Percentiles rank a stretch among this genome's conserved stretches.
These are phyloP conservation scores for Coix lacrymajobi DNA, from an alignment of 176 grass and related monocot genomes.

Conservation along the genomic window DNA sequence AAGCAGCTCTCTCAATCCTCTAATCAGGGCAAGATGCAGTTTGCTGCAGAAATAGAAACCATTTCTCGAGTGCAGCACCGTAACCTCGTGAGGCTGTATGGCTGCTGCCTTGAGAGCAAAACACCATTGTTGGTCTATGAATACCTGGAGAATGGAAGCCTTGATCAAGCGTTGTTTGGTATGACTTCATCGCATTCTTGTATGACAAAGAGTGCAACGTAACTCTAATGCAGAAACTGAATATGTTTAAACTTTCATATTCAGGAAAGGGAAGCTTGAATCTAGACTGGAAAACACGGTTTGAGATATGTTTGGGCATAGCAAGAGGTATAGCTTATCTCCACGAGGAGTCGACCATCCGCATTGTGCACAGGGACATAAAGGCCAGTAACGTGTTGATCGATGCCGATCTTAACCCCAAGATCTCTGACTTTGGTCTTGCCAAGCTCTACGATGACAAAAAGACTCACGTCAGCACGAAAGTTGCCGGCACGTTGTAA, in stretches of 20 bases:
- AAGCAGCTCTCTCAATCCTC: slow-evolving; percentile 73
- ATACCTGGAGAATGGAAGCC: slow-evolving; percentile 75
- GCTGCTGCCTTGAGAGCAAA: slow-evolving; percentile 72
- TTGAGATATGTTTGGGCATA: slow-evolving; percentile 64
- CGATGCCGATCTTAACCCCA: slow-evolving; percentile 57
- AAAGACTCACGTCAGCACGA: slow-evolving; percentile 67
- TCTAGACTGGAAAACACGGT: slow-evolving; percentile 56
- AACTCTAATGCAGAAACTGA: not conserved
- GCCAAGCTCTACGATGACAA: slow-evolving; percentile 68
- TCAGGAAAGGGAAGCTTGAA: slow-evolving; percentile 45
- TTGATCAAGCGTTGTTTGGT: slow-evolving; percentile 77
- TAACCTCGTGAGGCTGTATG: slow-evolving; percentile 68
- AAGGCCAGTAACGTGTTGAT: slow-evolving; percentile 75
- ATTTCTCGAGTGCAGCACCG: slow-evolving; percentile 75
- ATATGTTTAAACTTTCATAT: not conserved
- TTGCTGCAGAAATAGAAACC: slow-evolving; percentile 73
- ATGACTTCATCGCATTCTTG: not conserved
- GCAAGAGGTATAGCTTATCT: slow-evolving; percentile 68
- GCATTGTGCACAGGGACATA: slow-evolving; percentile 74
- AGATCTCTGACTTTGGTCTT: slow-evolving; percentile 79
- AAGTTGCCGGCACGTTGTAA: slow-evolving; percentile 76
- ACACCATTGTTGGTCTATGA: slow-evolving; percentile 72
- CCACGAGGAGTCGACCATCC: slow-evolving; percentile 61
- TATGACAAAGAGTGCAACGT: not conserved
- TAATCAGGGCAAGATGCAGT: slow-evolving; percentile 74